These are phyloP conservation scores for Chimonanthus salicifolius DNA, from an alignment of 164 flowering plant species.

Conservation along the genomic window DNA sequence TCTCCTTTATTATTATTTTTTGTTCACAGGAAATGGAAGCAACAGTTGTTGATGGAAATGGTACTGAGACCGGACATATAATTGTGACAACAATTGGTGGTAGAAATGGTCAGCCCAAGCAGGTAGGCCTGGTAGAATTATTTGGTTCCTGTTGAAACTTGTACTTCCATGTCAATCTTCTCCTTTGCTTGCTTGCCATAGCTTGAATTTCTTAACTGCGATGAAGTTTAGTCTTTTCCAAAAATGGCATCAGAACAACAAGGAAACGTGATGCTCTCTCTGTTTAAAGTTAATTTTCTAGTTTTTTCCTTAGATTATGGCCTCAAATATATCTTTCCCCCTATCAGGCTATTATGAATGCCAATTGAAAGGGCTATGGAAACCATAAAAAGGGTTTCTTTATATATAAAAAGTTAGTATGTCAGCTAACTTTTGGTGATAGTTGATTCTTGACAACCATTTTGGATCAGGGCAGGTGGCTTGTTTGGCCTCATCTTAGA, in stretches of 20 bases:
- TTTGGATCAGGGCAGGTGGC: too few species aligned
- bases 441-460: too few species aligned
- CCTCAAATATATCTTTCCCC: too few species aligned
- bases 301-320: too few species aligned
- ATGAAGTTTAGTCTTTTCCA: neutral
- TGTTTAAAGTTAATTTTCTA: too few species aligned
- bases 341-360: too few species aligned
- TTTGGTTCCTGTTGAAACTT: neutral
- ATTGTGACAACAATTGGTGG: constrained; percentile 79
- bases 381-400: too few species aligned
- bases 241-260: neutral
- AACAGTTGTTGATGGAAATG: constrained; percentile 62
- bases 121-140: constrained; percentile 29
- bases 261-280: too few species aligned
- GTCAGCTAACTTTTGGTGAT: too few species aligned
- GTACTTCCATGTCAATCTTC: neutral
- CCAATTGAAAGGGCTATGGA: too few species aligned
- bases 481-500: too few species aligned
- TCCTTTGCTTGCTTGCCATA: neutral
- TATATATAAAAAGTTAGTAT: too few species aligned
- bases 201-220: neutral
- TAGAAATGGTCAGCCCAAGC: constrained; percentile 70
- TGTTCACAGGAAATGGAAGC: constrained; percentile 59
- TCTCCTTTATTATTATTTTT: neutral
- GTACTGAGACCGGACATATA: constrained; percentile 71